phyloP scores from a whole-genome alignment of 768 basidiomycete genomes.

The Chalciporus piperatus region DNA sequence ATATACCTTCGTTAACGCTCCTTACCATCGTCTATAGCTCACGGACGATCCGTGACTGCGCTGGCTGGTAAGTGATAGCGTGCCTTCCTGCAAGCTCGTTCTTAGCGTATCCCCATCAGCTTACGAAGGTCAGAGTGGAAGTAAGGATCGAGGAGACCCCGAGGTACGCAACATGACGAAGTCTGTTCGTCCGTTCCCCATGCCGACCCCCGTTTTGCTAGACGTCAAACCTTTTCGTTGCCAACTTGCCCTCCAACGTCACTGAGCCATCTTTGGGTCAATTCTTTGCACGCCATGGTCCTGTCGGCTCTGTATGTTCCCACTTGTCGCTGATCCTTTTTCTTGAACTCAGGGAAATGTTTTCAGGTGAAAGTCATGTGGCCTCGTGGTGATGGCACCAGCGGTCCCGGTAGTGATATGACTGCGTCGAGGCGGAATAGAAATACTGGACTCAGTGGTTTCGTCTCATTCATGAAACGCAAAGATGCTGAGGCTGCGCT shows the following conservation, averaged over 20 bases:
- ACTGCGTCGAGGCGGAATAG: constrained; percentile 67
- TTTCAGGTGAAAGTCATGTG: constrained; percentile 96
- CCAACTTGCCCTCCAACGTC: constrained; percentile 84
- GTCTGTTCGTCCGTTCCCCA: neutral
- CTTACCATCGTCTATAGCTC: constrained; percentile 34
- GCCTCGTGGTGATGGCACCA: constrained; percentile 79
- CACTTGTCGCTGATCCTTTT: neutral
- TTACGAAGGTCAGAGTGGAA: constrained; percentile 89
- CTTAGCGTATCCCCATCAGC: constrained; percentile 39
- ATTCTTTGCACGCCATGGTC: constrained; percentile 89
- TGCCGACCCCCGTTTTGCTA: constrained; percentile 29
- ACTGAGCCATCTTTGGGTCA: constrained; percentile 83
- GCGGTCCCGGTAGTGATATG: constrained; percentile 74
- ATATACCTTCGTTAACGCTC: neutral
- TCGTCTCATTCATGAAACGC: constrained; percentile 95
- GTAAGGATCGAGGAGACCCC: constrained; percentile 84
- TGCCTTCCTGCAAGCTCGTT: neutral
- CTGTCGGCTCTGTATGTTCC: constrained; percentile 80
- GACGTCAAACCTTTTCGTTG: constrained; percentile 96
- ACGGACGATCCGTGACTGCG: constrained; percentile 82
- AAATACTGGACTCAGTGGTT: constrained; percentile 83
- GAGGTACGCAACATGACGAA: constrained; percentile 48
- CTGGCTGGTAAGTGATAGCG: constrained; percentile 65
- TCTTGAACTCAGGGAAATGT: neutral
- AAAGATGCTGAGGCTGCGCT: constrained; percentile 87